Conservation (phyloP, 352 stramenopile species). For the Pythium dissimile region DNA sequence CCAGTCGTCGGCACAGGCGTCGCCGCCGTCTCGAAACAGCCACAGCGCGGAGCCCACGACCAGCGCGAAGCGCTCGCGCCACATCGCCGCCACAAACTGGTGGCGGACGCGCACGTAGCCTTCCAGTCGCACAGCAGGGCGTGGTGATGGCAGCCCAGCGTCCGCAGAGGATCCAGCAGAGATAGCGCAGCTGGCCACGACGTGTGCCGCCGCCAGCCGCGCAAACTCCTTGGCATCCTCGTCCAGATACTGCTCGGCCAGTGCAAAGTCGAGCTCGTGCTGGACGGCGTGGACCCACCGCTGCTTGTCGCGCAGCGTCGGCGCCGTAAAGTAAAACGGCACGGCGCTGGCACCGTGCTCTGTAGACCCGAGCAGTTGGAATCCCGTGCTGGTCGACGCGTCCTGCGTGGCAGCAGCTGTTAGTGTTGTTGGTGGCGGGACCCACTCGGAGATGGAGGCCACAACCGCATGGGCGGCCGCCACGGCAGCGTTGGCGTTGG, state of each 20-base stretch:
- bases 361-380: not conserved
- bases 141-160: too few species aligned
- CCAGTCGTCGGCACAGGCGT: conserved; percentile 25
- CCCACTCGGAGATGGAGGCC: conserved; percentile 42
- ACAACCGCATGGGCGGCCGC: conserved; percentile 31
- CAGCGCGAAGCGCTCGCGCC: conserved; percentile 23
- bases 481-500: not conserved
- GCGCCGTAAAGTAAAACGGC: conserved; percentile 36
- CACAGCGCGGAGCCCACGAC: conserved; percentile 13
- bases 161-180: too few species aligned
- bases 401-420: too few species aligned
- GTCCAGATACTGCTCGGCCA: conserved; percentile 56
- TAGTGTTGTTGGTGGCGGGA: not conserved
- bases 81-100: conserved; percentile 21
- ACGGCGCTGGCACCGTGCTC: not conserved
- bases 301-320: conserved; percentile 30
- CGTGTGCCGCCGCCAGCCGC: conserved; percentile 41
- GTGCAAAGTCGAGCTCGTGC: conserved; percentile 54
- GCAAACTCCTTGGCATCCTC: conserved; percentile 51
- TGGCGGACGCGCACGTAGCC: conserved; percentile 24
- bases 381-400: not conserved
- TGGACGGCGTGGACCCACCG: conserved; percentile 55
- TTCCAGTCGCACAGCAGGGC: conserved; percentile 9
- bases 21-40: conserved; percentile 30
- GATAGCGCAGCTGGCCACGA: not conserved